A percentile compares a stretch with the other conserved stretches of the same genome.
Conservation (phyloP, 176 grass and related monocot genomes). For the Alopecurus myosuroides region DNA sequence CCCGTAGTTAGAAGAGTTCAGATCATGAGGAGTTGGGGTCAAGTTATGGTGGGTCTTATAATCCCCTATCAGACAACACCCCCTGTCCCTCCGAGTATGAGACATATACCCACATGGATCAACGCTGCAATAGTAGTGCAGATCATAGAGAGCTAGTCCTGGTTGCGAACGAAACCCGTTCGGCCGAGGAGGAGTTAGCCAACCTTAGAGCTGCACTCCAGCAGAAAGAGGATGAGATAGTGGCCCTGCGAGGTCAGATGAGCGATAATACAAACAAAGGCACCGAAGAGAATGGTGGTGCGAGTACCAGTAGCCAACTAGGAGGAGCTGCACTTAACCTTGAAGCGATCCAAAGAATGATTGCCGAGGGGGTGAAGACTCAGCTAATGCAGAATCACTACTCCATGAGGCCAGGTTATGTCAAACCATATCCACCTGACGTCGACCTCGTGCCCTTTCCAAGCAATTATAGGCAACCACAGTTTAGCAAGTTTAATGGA, state of each 20-base stretch:
- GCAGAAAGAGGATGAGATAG: not conserved
- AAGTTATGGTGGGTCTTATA: not conserved
- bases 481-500: not conserved
- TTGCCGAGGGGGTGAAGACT: not conserved
- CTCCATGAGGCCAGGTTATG: not conserved
- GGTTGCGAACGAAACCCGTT: not conserved
- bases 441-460: not conserved
- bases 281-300: no score
- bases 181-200: not conserved
- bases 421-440: not conserved
- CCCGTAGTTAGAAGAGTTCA: not conserved
- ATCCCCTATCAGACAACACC: not conserved
- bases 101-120: no score
- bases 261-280: no score
- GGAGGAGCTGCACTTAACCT: not conserved
- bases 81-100: no score
- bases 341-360: not conserved
- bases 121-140: no score
- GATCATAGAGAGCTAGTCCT: not conserved
- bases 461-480: not conserved
- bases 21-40: not conserved
- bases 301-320: no score
- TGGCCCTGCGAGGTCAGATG: no score
- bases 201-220: not conserved
- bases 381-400: not conserved